Evolutionary conservation across 1,284 basidiomycete genomes (phyloP), one percentile per base, ranked within the genome.

Genomic region (Ustilago trichophora): DNA sequence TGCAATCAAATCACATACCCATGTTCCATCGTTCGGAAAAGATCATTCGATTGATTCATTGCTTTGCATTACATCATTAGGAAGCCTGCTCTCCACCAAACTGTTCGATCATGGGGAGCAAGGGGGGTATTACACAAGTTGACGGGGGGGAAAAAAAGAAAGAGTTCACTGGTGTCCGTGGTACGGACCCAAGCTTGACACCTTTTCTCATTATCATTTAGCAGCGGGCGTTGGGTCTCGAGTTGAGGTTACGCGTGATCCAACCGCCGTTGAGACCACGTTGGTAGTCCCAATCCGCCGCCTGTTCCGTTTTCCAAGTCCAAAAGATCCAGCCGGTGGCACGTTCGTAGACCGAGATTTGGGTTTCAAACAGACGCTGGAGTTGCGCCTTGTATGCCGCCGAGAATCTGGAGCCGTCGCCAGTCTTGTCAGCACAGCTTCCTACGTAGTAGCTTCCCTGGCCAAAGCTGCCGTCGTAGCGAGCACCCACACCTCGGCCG

Each of bases 311-410:
- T 86, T 90, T 90, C 89, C 90, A 91, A 10, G 90, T 87, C 90
- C 90, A 91, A 75, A 85, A 89, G n/a, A 90, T 84, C 90, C 90
- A 91, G 12, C 90, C 90, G 45, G 87, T 85, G 16, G 71, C 71
- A 16, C 55, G 53, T 68, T 82, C 80, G 62, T 82, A 83, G 18
- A 77, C 76, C 44, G 69, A 71, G 18, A 70, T 71, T 67, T 96
- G 93, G 0, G 90, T 91, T 80, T 94, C 92, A 87, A 89, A 97
- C 82, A 87, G 88, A 77, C 90, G 85, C 50, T 90, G 83, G 49
- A 98, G 83, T 85, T 90, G 92, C 0, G 85, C 86, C 86, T 93
- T 95, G 85, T 92, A 97, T 49, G 84, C 85, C 18, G 86, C 82
- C 75, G 88, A 90, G 83, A 94, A 96, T 21, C 85, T 83, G 12